Conservation (phyloP, 768 basidiomycete species). For the Neoboletus brunneissimus region DNA sequence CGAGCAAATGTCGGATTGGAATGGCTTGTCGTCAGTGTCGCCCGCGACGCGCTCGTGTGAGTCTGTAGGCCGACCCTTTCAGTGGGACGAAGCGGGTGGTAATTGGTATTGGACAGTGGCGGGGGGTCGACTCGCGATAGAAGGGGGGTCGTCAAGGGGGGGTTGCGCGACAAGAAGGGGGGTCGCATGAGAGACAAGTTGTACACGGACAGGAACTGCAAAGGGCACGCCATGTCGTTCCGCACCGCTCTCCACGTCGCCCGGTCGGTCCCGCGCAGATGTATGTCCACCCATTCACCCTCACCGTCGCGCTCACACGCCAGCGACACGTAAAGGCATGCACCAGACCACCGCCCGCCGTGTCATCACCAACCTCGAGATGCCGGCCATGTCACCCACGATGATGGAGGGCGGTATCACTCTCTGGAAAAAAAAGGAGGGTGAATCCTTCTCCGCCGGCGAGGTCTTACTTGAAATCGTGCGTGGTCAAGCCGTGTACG, state of each 20-base stretch:
- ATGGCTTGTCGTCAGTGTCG: not conserved
- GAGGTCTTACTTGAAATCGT: constrained; percentile 92
- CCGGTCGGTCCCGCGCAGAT: constrained; percentile 23
- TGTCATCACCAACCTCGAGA: constrained; percentile 73
- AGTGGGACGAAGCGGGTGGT: not conserved
- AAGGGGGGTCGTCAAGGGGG: not conserved
- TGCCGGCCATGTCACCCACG: constrained; percentile 98
- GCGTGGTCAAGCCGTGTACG: constrained; percentile 28
- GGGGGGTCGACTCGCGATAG: constrained; percentile 7
- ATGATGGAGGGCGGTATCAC: constrained; percentile 95
- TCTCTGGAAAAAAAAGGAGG: constrained; percentile 86
- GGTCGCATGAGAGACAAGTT: not conserved
- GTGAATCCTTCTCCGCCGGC: constrained; percentile 74
- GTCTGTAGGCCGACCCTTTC: not conserved
- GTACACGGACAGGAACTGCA: not conserved
- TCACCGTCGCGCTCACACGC: not conserved
- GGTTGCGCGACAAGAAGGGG: not conserved
- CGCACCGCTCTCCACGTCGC: constrained; percentile 10
- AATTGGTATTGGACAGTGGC: not conserved
- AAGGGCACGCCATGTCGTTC: constrained; percentile 11
- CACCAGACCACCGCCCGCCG: constrained; percentile 49
- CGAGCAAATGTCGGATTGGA: not conserved
- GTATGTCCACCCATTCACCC: constrained; percentile 10
- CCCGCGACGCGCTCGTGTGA: constrained; percentile 8
- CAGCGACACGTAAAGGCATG: constrained; percentile 30